Evolutionary conservation across 768 basidiomycete species (phyloP).

Genomic region (Pleurotus cornucopiae): DNA sequence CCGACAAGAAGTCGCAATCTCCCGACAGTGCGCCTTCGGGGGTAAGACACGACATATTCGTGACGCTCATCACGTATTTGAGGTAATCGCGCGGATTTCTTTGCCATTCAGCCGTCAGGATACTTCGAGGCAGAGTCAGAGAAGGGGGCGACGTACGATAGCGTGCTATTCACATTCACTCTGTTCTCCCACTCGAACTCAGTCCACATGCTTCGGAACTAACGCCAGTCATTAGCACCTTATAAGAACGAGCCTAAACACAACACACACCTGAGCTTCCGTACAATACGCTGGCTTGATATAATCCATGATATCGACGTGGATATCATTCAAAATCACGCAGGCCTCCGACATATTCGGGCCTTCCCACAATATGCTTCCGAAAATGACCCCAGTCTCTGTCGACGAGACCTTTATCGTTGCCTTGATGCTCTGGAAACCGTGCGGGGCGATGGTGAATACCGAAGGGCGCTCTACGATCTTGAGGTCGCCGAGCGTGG

Average conservation of each 20-base stretch:
- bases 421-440: constrained; percentile 98
- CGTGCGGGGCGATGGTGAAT: constrained; percentile 91
- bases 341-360: constrained; percentile 83
- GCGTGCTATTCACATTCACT: constrained; percentile 84
- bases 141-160: constrained; percentile 55
- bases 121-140: background rate
- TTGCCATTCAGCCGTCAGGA: background rate
- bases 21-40: constrained; percentile 93
- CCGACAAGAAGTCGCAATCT: constrained; percentile 95
- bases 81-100: constrained; percentile 89
- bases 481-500: constrained; percentile 94
- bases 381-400: constrained; percentile 98
- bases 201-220: constrained; percentile 99
- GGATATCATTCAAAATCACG: constrained; percentile 95
- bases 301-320: constrained; percentile 98
- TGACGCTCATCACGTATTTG: constrained; percentile 91
- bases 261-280: constrained; percentile 72
- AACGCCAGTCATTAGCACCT: background rate
- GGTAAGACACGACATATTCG: constrained; percentile 97
- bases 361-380: constrained; percentile 95
- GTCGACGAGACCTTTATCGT: constrained; percentile 99
- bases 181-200: constrained; percentile 99
- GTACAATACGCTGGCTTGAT: constrained; percentile 96
- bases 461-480: constrained; percentile 94
- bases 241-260: no score